Evolutionary conservation across 495 filamentous ascomycete genomes (phyloP), one percentile per base, ranked within the genome.

Genomic region (Opeltia flavorubescens): DNA sequence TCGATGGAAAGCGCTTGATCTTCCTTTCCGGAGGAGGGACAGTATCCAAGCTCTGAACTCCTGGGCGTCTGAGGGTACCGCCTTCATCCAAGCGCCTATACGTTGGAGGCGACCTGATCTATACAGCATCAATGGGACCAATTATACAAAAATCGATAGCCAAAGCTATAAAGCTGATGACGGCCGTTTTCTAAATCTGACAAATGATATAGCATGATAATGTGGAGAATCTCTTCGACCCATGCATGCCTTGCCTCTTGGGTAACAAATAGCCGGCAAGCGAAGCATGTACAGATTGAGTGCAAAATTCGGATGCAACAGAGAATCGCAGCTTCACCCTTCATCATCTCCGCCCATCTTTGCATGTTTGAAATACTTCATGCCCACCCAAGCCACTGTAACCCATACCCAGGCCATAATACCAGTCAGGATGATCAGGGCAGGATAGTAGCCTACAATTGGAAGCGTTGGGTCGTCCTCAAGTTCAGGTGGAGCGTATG

Each of bases 341-440:
- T 41, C 68, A 59, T 75, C 72, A 17, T 75, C 72, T 8, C 71
- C 70, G 5, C 66, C 65, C 55, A 95, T 93, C 65, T 94, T 91
- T 5, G 91, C 89, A 74, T 98, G 91, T 57, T 85, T 80, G 57
- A 98, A 98, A 64, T 95, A 96, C 63, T 98, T 98, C 89, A 98
- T 95, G 4, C 91, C 91, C 17, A 95, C 76, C 91, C 91, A 98
- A 12, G 93, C 93, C 46, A 93, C 78, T 27, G 89, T 77, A 26
- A 96, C 89, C 91, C 91, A 98, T 23, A 95, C 87, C 91, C 91
- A 98, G 5, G 88, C 86, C 89, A 98, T 95, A 28, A 98, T 83
- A 31, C 80, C 78, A 29, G 88, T 95, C 48, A 96, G 63, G 49
- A 95, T 87, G 42, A 95, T 84, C 59, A 98, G 60, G 20, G 91